Conservation (phyloP, 768 basidiomycete species). For the Ramaria sp. region DNA sequence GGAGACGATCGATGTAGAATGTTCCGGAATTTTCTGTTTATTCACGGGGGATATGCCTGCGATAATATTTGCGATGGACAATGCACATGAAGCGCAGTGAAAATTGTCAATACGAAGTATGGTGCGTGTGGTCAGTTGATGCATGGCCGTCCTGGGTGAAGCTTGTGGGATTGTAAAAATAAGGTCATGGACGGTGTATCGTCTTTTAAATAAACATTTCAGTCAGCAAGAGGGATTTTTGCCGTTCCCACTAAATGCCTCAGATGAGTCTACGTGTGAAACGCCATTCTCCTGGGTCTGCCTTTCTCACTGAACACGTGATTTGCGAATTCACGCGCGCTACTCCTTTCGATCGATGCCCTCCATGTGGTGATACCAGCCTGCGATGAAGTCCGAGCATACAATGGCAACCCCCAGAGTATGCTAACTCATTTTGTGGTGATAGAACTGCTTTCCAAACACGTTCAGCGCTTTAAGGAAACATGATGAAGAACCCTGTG, state of each 20-base stretch:
- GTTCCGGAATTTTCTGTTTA: too few relatives aligned
- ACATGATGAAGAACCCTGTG: too few relatives aligned
- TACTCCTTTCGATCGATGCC: too few relatives aligned
- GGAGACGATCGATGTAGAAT: not conserved
- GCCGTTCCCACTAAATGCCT: not conserved
- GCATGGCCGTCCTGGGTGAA: not conserved
- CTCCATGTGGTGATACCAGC: too few relatives aligned
- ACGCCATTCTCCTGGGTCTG: not conserved
- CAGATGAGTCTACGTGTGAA: not conserved
- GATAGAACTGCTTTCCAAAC: too few relatives aligned
- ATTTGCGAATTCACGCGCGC: too few relatives aligned
- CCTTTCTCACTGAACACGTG: too few relatives aligned
- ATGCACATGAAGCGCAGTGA: constrained; percentile 7
- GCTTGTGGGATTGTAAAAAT: not conserved
- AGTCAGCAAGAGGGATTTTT: not conserved
- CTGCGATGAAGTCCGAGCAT: too few relatives aligned
- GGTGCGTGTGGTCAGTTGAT: not conserved
- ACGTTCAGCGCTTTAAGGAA: too few relatives aligned
- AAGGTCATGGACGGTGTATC: not conserved
- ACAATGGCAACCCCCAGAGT: too few relatives aligned
- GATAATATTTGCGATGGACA: not conserved
- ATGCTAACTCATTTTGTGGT: too few relatives aligned
- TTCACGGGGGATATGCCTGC: not conserved
- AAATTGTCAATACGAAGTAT: constrained; percentile 4
- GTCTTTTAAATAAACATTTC: not conserved